phyloP scores from a whole-genome alignment of 305 asterid genomes.

The Fraxinus angustifolia region DNA sequence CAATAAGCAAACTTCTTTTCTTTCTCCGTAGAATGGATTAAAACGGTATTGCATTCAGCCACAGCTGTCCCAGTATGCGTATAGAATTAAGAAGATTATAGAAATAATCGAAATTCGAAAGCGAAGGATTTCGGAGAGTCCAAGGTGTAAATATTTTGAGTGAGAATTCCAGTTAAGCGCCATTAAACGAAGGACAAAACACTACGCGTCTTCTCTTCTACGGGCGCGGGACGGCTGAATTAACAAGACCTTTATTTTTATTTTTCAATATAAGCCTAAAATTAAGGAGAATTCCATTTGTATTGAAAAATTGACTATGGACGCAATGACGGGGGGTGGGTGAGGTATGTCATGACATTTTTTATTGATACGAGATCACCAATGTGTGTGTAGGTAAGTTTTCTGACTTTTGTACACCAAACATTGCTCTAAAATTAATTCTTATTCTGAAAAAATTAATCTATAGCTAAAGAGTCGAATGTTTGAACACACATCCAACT shows the following conservation, averaged over 20 bases:
- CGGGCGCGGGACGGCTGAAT: constrained; percentile 37
- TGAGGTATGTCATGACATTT: too few relatives aligned
- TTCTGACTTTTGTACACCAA: too few relatives aligned
- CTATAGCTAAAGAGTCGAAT: too few relatives aligned
- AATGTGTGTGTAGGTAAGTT: too few relatives aligned
- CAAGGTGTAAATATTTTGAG: constrained; percentile 5
- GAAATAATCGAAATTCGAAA: constrained; percentile 32
- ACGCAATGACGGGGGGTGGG: too few relatives aligned
- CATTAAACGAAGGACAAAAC: constrained; percentile 16
- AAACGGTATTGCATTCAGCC: constrained; percentile 16
- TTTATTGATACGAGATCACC: too few relatives aligned
- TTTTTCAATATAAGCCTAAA: neutral
- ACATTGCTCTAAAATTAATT: too few relatives aligned
- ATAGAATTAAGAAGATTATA: constrained; percentile 19
- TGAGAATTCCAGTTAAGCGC: constrained; percentile 12
- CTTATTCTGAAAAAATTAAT: too few relatives aligned
- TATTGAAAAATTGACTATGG: too few relatives aligned
- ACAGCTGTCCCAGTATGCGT: neutral
- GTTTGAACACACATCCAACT: too few relatives aligned
- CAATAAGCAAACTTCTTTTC: constrained; percentile 8
- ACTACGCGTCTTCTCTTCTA: constrained; percentile 22
- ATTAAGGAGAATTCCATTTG: too few relatives aligned
- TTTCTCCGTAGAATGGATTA: constrained; percentile 1
- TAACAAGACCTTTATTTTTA: neutral
- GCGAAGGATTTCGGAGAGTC: constrained; percentile 30